Base-by-base conservation (phyloP, 768 basidiomycete genomes). In the Lactarius deliciosus region DNA sequence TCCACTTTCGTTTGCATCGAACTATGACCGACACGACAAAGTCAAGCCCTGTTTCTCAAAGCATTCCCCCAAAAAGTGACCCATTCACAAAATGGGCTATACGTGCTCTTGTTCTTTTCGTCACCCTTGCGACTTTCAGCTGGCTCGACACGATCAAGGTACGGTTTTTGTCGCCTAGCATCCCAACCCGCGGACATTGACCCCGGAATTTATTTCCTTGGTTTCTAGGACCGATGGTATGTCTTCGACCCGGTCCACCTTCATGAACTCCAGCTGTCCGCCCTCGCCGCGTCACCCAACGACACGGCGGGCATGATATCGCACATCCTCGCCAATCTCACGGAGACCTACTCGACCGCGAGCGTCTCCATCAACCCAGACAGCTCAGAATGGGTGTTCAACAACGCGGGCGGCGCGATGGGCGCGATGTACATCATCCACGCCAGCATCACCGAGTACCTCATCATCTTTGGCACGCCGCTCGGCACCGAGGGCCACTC, bases 401-500 rank as follows among this genome's bases (percentile, higher is more conserved):
- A 88, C 81, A 98, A 98, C 72, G 96, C 96, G 0, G 97, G 96
- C 13, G 97, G 97, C 66, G 95, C 95, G 0, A 98, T 96, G 96
- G 95, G 95, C 53, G 89, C 89, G 40, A 98, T 99, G 96, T 97
- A 95, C 76, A 84, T 98, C 78, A 92, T 98, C 70, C 97, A 98
- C 73, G 94, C 96, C 20, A 90, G 87, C 78, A 89, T 99, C 72
- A 98, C 96, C 11, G 97, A 99, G 80, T 99, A 96, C 79, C 85
- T 94, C 71, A 94, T 94, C 75, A 89, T 98, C 71, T 97, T 97
- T 70, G 96, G 97, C 5, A 96, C 96, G 0, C 94, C 97, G 0
- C 82, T 98, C 11, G 97, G 97, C 11, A 98, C 96, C 2, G 97
- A 99, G 78, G 97, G 97, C 2, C 97, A 98, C 75, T 85, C 88